These are phyloP conservation scores for Platismatia glauca DNA, from an alignment of 495 filamentous ascomycete genomes.

Conservation along the genomic window DNA sequence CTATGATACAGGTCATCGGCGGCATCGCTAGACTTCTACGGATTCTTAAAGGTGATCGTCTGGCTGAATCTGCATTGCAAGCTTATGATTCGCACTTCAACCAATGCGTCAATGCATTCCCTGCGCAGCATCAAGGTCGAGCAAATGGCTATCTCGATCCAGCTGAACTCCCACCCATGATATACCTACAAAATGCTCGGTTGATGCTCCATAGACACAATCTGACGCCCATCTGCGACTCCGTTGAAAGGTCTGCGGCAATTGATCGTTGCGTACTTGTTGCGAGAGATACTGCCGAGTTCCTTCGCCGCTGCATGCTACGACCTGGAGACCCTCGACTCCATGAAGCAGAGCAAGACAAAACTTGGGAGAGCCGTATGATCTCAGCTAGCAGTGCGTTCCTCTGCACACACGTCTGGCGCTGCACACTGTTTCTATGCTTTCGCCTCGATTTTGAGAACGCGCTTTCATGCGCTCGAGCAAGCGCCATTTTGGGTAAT, in stretches of 20 bases:
- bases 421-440: conserved; percentile 72
- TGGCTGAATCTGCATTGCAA: conserved; percentile 60
- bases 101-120: conserved; percentile 64
- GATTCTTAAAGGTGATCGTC: conserved; percentile 56
- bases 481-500: conserved; percentile 57
- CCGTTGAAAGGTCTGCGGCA: conserved; percentile 55
- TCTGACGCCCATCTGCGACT: conserved; percentile 61
- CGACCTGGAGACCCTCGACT: conserved; percentile 20
- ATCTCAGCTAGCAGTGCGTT: conserved; percentile 51
- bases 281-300: conserved; percentile 65
- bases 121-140: conserved; percentile 56
- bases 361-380: conserved; percentile 41
- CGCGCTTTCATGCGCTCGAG: conserved; percentile 64
- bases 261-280: conserved; percentile 68
- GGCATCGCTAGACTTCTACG: conserved; percentile 71
- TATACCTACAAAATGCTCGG: conserved; percentile 73
- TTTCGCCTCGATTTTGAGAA: conserved; percentile 62
- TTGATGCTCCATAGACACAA: conserved; percentile 88
- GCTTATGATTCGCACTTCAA: conserved; percentile 78
- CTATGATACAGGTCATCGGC: conserved; percentile 74
- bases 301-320: conserved; percentile 58
- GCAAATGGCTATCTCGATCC: conserved; percentile 62
- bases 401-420: conserved; percentile 82
- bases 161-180: conserved; percentile 57
- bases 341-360: conserved; percentile 23